Evolutionary conservation across 495 filamentous ascomycete species (phyloP).

Genomic region (Daldinia concentrica): DNA sequence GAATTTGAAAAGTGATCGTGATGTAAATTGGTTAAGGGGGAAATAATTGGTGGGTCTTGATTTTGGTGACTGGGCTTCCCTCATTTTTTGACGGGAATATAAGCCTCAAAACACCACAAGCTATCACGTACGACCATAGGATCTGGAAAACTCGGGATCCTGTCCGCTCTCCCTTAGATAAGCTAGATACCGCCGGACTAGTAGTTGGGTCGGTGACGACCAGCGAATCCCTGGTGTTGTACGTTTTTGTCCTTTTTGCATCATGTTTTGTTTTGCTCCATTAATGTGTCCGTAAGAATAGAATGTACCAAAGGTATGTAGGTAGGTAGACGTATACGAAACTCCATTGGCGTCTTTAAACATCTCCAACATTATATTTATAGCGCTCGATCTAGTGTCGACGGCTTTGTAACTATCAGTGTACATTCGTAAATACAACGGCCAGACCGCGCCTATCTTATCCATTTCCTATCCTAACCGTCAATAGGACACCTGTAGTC

Average conservation of each 20-base stretch:
- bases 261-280: background rate
- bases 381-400: conserved; percentile 8
- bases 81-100: background rate
- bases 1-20: background rate
- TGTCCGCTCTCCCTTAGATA: conserved; percentile 50
- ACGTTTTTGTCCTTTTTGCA: conserved; percentile 12
- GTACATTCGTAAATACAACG: conserved; percentile 38
- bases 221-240: conserved; percentile 58
- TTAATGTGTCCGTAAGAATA: background rate
- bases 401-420: conserved; percentile 20
- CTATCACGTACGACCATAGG: conserved; percentile 41
- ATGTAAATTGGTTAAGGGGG: background rate
- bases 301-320: background rate
- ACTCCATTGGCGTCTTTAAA: background rate
- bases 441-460: conserved; percentile 12
- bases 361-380: conserved; percentile 15
- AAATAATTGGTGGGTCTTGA: too few species aligned
- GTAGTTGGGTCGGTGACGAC: conserved; percentile 61
- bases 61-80: background rate
- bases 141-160: conserved; percentile 47
- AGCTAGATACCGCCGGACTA: conserved; percentile 47
- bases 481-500: conserved; percentile 67
- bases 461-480: conserved; percentile 48
- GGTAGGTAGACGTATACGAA: background rate
- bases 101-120: background rate